These are phyloP conservation scores for Saccharomycopsis guyanensis DNA, from an alignment of 805 yeast genomes.

Conservation along the genomic window DNA sequence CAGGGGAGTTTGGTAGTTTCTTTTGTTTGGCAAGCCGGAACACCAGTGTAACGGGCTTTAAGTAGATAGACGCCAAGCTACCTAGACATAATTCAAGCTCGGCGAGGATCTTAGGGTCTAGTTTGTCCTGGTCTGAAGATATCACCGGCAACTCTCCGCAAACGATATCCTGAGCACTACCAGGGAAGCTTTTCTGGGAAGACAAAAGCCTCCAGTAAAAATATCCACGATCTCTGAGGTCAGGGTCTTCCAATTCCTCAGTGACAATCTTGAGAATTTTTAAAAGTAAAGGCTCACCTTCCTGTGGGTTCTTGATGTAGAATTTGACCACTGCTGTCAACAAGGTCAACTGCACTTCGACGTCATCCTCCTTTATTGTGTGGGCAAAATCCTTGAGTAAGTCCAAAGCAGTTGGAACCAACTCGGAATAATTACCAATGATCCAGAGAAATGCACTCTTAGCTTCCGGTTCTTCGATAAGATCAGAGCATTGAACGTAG, in stretches of 20 bases:
- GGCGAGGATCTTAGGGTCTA: constrained; percentile 65
- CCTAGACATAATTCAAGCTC: constrained; percentile 82
- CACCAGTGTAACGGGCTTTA: constrained; percentile 76
- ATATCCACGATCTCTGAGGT: constrained; percentile 75
- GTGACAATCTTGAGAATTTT: constrained; percentile 59
- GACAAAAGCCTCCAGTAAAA: constrained; percentile 81
- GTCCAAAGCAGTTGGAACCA: constrained; percentile 33
- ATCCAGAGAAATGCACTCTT: constrained; percentile 79
- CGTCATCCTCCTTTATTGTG: constrained; percentile 52
- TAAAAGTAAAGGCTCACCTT: constrained; percentile 51
- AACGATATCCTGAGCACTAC: constrained; percentile 45
- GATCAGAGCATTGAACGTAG: constrained; percentile 31
- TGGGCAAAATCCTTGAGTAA: constrained; percentile 30
- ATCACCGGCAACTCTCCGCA: constrained; percentile 57
- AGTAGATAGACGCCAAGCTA: constrained; percentile 70
- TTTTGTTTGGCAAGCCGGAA: constrained; percentile 58
- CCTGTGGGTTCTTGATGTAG: constrained; percentile 48
- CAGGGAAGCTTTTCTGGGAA: constrained; percentile 33
- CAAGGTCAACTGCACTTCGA: constrained; percentile 66
- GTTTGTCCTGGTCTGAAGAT: constrained; percentile 54
- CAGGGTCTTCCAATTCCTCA: constrained; percentile 74
- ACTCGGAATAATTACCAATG: constrained; percentile 58
- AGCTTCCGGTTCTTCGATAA: constrained; percentile 70
- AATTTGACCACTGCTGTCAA: constrained; percentile 69
- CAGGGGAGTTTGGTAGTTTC: constrained; percentile 42